Evolutionary conservation across 768 basidiomycete genomes (phyloP).

Genomic region (Rhizopogon roseolus): DNA sequence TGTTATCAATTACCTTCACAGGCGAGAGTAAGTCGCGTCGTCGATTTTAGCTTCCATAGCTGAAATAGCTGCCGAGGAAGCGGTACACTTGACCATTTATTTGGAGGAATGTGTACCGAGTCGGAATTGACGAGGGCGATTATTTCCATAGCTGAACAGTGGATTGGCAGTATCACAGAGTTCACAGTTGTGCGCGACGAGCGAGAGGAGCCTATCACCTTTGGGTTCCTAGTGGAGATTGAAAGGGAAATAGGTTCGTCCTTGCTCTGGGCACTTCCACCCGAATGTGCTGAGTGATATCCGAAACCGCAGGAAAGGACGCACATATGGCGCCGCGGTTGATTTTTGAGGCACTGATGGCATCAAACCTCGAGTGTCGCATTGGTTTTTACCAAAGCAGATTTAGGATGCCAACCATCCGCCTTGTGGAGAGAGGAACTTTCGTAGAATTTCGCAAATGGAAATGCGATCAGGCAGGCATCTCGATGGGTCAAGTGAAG

Average conservation of each 20-base stretch:
- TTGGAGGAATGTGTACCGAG: slow-evolving; percentile 3
- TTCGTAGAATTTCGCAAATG: slow-evolving; percentile 5
- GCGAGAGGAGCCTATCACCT: slow-evolving; percentile 9
- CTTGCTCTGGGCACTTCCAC: not conserved
- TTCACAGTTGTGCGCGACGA: slow-evolving; percentile 15
- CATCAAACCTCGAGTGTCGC: not conserved
- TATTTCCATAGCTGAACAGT: slow-evolving; percentile 1
- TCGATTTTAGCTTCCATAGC: not conserved
- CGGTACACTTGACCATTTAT: not conserved
- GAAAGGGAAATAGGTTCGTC: slow-evolving; percentile 4
- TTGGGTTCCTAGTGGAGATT: slow-evolving; percentile 5
- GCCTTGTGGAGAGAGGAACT: slow-evolving; percentile 4
- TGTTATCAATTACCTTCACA: slow-evolving; percentile 2
- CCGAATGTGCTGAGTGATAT: not conserved
- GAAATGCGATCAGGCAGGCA: not conserved
- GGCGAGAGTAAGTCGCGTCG: slow-evolving; percentile 3
- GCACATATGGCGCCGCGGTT: not conserved
- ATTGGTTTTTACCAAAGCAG: not conserved
- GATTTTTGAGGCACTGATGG: not conserved
- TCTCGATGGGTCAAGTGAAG: slow-evolving; percentile 3
- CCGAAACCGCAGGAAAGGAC: not conserved
- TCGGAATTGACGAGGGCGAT: slow-evolving; percentile 15
- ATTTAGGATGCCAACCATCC: slow-evolving; percentile 3
- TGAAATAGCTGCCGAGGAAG: not conserved
- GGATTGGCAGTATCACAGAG: slow-evolving; percentile 17